Conservation (phyloP, 2,329 filamentous ascomycete species). For the Calonectria hongkongensis region DNA sequence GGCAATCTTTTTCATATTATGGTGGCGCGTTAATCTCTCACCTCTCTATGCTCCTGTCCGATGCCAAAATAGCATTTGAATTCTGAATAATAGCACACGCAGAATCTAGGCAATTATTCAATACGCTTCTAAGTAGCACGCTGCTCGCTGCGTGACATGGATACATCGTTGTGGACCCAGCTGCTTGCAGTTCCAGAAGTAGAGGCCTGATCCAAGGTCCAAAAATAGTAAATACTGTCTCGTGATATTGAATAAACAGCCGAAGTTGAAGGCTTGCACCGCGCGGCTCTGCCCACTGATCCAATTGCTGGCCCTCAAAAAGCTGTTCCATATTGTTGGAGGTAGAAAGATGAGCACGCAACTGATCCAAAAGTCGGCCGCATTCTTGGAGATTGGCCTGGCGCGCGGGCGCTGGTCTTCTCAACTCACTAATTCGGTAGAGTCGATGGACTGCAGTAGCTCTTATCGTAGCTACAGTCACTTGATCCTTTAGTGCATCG, state of each 20-base stretch:
- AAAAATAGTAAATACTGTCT: background rate
- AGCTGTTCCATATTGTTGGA: background rate
- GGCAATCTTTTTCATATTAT: no score
- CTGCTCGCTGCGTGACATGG: background rate
- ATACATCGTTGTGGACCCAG: no score
- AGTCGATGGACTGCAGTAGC: background rate
- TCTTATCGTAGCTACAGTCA: background rate
- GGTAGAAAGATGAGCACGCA: background rate
- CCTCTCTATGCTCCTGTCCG: conserved; percentile 3
- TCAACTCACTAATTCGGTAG: background rate
- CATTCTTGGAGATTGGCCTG: background rate
- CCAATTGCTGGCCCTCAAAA: background rate
- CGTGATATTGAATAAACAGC: background rate
- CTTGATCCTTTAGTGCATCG: background rate
- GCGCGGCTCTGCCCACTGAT: no score
- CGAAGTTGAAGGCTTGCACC: background rate
- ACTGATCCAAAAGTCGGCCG: background rate
- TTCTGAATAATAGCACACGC: background rate
- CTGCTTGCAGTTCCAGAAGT: background rate
- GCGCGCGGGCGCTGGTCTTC: no score
- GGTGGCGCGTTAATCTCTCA: background rate
- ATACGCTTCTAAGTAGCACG: background rate
- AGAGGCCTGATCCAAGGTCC: conserved; percentile 7
- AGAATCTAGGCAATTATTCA: conserved; percentile 4
- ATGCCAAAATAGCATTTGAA: background rate